phyloP scores from a whole-genome alignment of 768 basidiomycete species.

The Boletus subparvulus region DNA sequence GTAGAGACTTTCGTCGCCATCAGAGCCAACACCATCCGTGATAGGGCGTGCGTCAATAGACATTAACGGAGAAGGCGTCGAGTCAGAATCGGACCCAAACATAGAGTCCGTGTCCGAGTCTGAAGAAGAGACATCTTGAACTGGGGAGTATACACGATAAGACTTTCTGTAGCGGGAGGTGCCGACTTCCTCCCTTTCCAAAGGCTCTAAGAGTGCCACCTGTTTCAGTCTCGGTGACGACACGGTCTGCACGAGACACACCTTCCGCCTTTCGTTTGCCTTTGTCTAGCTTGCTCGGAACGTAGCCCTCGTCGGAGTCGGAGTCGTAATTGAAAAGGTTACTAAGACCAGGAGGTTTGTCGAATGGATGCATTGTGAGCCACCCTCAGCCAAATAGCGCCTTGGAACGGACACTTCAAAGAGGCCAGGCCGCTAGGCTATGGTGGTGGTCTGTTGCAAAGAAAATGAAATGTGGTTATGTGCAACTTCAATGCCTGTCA shows the following conservation, averaged over 20 bases:
- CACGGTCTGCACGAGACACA: neutral
- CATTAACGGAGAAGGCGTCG: conserved; percentile 1
- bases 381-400: neutral
- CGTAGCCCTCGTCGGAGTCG: neutral
- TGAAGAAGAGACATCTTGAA: neutral
- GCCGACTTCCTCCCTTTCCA: neutral
- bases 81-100: neutral
- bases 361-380: conserved; percentile 10
- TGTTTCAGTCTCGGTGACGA: neutral
- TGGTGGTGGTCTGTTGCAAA: no score
- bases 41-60: neutral
- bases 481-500: no score
- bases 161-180: neutral
- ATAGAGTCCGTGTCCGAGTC: conserved; percentile 7
- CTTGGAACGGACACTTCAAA: conserved; percentile 5
- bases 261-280: conserved; percentile 23
- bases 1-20: conserved; percentile 15
- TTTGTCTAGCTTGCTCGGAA: conserved; percentile 15
- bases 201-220: conserved; percentile 7
- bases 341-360: conserved; percentile 6
- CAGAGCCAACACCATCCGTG: neutral
- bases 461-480: no score
- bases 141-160: neutral
- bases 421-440: neutral
- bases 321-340: conserved; percentile 2